Percentiles rank a stretch among this genome's conserved stretches.
Conservation (phyloP, 129 eudicot genomes). For the Artemisia argyi region DNA sequence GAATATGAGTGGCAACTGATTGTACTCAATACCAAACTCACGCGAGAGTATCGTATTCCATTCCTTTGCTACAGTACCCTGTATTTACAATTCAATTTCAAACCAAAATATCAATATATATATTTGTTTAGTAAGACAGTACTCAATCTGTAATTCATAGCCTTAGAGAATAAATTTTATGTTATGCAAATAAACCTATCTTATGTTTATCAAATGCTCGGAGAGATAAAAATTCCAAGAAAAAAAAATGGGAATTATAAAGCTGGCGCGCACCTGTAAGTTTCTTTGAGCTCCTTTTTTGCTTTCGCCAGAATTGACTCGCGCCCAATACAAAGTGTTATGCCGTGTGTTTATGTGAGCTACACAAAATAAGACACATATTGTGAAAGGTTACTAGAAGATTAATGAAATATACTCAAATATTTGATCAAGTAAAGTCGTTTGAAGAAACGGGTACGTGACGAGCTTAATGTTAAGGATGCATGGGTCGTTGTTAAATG, state of each 20-base stretch:
- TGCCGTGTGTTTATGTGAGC: constrained; percentile 94
- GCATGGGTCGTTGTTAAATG: too few species aligned
- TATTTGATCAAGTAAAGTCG: background rate
- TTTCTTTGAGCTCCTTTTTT: constrained; percentile 65
- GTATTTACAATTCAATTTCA: constrained; percentile 4
- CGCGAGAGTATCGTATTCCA: constrained; percentile 56
- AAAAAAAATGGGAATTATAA: background rate
- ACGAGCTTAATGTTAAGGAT: too few species aligned
- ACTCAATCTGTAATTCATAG: too few species aligned
- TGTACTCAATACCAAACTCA: constrained; percentile 61
- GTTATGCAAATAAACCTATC: too few species aligned
- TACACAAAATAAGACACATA: constrained; percentile 22
- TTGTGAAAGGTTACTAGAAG: too few species aligned
- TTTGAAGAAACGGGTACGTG: too few species aligned
- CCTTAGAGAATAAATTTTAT: too few species aligned
- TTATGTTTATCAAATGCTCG: background rate
- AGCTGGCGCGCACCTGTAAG: constrained; percentile 71
- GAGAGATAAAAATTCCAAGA: background rate
- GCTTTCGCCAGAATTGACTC: constrained; percentile 81
- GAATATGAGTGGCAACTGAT: constrained; percentile 55
- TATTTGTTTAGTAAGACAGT: too few species aligned
- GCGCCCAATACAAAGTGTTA: constrained; percentile 95
- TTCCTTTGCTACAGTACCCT: constrained; percentile 82
- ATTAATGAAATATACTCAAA: too few species aligned
- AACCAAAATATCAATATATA: too few species aligned